Base-by-base conservation (phyloP, 345 rosid species). In the Crucihimalaya himalaica region DNA sequence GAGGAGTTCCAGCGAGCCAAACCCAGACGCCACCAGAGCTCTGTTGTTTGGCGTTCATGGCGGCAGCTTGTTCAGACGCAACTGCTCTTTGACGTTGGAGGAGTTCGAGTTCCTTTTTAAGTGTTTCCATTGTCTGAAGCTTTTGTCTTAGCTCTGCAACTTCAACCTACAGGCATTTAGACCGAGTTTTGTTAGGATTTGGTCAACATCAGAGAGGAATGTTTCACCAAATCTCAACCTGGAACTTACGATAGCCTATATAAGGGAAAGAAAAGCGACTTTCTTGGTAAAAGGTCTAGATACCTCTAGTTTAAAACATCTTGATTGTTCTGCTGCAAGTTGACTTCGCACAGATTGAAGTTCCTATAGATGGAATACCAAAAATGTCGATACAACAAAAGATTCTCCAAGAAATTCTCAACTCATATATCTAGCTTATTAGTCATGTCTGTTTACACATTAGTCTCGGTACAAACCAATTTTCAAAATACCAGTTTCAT, bases 271-370 rank as follows among this genome's bases (percentile, higher is more conserved):
- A 47, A 47, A 47, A 47, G 58, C 5, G 29, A 43, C 4, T 27
- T 46, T 16, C 20, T 58, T 42, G 29, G 56, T 20, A 32, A 28
- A 3, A 11, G 31, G 10, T 55, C 21, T 42, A 34, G 34, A 13
- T 71, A 94, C 97, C 97, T 94, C 98, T 57, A 94, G 76, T 87
- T 89, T 91, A 84, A 91, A 94, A 80, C 97, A 88, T 74, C 98
- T 84, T 5, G 97, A 89, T 79, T 91, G 97, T 79, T 91, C 98
- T 4, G 85, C 77, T 27, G 91, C 93, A 74, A 88, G 97, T 79
- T 91, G 97, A 64, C 93, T 83, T 6, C 97, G 97, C 45, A 87
- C 84, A 29, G 97, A 87, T 70, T 91, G 97, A 73, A 89, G 92
- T 78, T 89, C 97, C 98, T 94, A 71, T 21, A 62, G 8, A 55